Evolutionary conservation across 164 flowering plant species (phyloP).

Genomic region (Kingdonia uniflora): DNA sequence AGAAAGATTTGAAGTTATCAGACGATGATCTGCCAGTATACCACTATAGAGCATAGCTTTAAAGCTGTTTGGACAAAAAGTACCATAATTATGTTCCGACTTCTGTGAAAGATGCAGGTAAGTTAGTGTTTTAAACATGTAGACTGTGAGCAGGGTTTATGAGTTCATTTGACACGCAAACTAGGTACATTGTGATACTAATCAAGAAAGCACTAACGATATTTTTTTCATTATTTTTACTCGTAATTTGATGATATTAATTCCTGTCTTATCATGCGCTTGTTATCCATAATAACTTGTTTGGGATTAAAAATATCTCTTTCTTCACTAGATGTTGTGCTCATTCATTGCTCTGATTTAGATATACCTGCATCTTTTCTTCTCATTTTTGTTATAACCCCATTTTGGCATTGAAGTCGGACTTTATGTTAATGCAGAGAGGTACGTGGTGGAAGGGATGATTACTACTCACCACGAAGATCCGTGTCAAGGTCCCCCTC

Average conservation of each 20-base stretch:
- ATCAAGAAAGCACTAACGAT: neutral
- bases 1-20: slow-evolving; percentile 47
- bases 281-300: too few species aligned
- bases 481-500: slow-evolving; percentile 19
- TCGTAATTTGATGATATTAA: neutral
- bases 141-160: slow-evolving; percentile 19
- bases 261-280: neutral
- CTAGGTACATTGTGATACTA: too few species aligned
- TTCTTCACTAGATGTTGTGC: too few species aligned
- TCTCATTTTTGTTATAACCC: neutral
- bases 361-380: neutral
- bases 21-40: slow-evolving; percentile 58
- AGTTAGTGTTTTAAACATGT: slow-evolving; percentile 24
- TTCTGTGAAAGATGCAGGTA: slow-evolving; percentile 45
- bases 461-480: slow-evolving; percentile 28
- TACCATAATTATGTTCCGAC: slow-evolving; percentile 43
- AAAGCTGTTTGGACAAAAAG: slow-evolving; percentile 41
- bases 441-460: slow-evolving; percentile 27
- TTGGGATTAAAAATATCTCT: too few species aligned
- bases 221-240: neutral
- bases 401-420: neutral
- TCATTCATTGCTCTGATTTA: too few species aligned
- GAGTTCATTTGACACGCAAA: slow-evolving; percentile 3
- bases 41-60: slow-evolving; percentile 32
- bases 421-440: slow-evolving; percentile 14